phyloP scores from a whole-genome alignment of 1,139 yeast genomes.

The Saccharomyces hybrid region DNA sequence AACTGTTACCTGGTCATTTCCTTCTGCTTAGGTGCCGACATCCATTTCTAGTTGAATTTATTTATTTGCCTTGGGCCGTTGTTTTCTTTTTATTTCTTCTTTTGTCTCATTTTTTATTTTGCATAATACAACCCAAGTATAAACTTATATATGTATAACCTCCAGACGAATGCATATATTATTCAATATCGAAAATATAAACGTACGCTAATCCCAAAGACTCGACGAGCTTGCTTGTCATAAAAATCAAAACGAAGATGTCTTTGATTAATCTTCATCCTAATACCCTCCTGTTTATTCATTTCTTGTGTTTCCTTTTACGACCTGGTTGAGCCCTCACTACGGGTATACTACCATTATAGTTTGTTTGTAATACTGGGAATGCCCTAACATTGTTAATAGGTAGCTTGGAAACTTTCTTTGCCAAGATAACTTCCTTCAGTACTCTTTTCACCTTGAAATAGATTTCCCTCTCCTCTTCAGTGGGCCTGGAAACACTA shows the following conservation, averaged over 20 bases:
- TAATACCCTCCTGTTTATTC: conserved; percentile 1
- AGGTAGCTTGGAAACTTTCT: conserved; percentile 24
- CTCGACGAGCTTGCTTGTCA: background rate
- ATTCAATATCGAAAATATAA: background rate
- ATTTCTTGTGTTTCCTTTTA: conserved; percentile 31
- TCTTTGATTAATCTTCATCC: conserved; percentile 8
- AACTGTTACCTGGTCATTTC: conserved; percentile 66
- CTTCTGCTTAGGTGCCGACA: conserved; percentile 64
- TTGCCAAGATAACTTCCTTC: conserved; percentile 37
- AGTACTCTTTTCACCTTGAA: conserved; percentile 44
- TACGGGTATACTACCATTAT: conserved; percentile 76
- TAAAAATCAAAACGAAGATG: background rate
- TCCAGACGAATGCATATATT: conserved; percentile 1
- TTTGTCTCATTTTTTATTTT: conserved; percentile 1
- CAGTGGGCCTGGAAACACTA: conserved; percentile 36
- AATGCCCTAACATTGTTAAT: conserved; percentile 32
- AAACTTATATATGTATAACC: background rate
- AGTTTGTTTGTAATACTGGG: conserved; percentile 69
- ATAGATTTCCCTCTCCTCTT: conserved; percentile 44
- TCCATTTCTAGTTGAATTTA: conserved; percentile 36
- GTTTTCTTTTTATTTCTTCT: background rate
- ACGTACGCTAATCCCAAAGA: background rate
- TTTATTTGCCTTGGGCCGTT: background rate
- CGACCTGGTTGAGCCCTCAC: conserved; percentile 32
- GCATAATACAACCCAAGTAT: conserved; percentile 2